These are phyloP conservation scores for Eleusine indica DNA, from an alignment of 176 grass and related monocot species.

Conservation along the genomic window DNA sequence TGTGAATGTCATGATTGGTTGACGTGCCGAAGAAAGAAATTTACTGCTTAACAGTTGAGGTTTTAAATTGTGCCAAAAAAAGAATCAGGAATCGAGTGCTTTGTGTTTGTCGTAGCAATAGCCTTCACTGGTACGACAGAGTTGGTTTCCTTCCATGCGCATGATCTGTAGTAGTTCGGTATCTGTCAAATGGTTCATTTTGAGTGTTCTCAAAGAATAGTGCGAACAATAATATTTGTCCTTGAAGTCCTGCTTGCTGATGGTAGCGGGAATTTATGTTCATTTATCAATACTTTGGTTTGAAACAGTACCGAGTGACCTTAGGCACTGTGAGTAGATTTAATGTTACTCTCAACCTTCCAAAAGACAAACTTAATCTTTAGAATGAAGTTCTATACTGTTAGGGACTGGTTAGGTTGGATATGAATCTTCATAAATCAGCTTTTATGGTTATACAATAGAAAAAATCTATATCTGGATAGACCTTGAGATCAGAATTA, in stretches of 20 bases:
- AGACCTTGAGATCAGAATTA: background rate
- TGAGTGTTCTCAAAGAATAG: background rate
- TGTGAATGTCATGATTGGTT: background rate
- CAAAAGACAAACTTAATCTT: background rate
- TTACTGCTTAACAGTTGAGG: background rate
- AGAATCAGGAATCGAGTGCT: background rate
- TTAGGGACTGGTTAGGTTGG: background rate
- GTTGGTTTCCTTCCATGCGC: background rate
- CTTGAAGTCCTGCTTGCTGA: slow-evolving; percentile 18
- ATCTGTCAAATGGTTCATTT: slow-evolving; percentile 4
- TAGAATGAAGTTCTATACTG: background rate
- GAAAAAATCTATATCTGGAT: background rate
- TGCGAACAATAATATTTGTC: background rate
- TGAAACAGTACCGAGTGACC: slow-evolving; percentile 16
- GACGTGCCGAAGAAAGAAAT: background rate
- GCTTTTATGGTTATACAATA: background rate
- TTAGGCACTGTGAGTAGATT: background rate
- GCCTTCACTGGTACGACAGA: background rate
- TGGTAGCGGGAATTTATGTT: slow-evolving; percentile 12
- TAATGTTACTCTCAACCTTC: slow-evolving; percentile 19
- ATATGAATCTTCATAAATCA: background rate
- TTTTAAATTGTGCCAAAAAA: background rate
- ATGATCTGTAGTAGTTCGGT: background rate
- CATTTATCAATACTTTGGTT: background rate
- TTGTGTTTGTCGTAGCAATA: background rate